A percentile compares a stretch with the other conserved stretches of the same genome.
These are phyloP conservation scores for Pneumocystis sp. DNA, from an alignment of 1,139 yeast species.

Conservation along the genomic window DNA sequence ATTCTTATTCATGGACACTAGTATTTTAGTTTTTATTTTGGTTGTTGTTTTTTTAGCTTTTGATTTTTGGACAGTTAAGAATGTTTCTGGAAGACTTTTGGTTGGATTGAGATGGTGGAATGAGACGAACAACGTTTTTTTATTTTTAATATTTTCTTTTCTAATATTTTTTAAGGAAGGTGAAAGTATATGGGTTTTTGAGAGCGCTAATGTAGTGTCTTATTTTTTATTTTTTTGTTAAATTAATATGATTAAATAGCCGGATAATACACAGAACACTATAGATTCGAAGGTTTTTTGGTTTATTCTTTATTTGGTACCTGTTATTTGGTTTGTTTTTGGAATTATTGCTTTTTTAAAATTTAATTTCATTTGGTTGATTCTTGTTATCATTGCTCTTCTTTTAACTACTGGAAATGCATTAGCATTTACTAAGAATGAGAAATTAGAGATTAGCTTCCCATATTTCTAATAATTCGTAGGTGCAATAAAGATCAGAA, in stretches of 20 bases:
- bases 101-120: constrained; percentile 84
- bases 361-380: constrained; percentile 58
- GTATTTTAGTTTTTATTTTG: constrained; percentile 60
- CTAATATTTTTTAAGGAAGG: constrained; percentile 26
- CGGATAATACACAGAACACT: constrained; percentile 69
- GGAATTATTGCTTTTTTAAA: constrained; percentile 66
- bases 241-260: constrained; percentile 22
- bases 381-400: constrained; percentile 19
- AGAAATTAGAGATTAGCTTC: not conserved
- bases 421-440: constrained; percentile 13
- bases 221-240: not conserved
- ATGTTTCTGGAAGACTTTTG: constrained; percentile 72
- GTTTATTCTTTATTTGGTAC: constrained; percentile 60
- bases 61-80: constrained; percentile 89
- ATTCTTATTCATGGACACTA: constrained; percentile 7
- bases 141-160: constrained; percentile 8
- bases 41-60: constrained; percentile 64
- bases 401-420: constrained; percentile 9
- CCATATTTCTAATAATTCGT: not conserved
- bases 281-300: constrained; percentile 84
- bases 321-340: constrained; percentile 57
- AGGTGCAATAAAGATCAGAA: not conserved
- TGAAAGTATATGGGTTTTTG: constrained; percentile 77
- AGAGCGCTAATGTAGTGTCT: constrained; percentile 51
- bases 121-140: constrained; percentile 26